Evolutionary conservation across 805 yeast species (phyloP).

Genomic region (Clavispora vitiphila): DNA sequence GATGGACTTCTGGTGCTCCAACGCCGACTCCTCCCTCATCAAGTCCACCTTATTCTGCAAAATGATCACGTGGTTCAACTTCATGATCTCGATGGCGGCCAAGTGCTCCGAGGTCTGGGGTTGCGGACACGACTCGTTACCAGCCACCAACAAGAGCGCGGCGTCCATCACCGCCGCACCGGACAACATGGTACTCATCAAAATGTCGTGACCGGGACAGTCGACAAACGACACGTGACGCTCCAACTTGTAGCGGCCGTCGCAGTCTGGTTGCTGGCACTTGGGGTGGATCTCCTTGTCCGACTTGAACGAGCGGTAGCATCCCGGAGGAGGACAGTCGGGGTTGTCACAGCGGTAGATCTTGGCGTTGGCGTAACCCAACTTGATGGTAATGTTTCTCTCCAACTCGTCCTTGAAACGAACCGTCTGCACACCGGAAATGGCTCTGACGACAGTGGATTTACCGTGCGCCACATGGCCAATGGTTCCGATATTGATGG

Average conservation of each 20-base stretch:
- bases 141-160: constrained; percentile 91
- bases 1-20: constrained; percentile 92
- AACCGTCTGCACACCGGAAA: constrained; percentile 98
- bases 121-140: constrained; percentile 99
- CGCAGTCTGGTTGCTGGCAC: constrained; percentile 82
- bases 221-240: constrained; percentile 99
- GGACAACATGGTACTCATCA: constrained; percentile 99
- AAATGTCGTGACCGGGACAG: constrained; percentile 99
- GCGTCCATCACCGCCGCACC: constrained; percentile 99
- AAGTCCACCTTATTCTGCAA: constrained; percentile 97
- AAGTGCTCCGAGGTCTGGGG: constrained; percentile 99
- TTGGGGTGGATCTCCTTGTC: constrained; percentile 94
- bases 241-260: constrained; percentile 81
- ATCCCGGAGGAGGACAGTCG: constrained; percentile 86
- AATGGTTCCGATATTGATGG: constrained; percentile 96
- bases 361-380: constrained; percentile 98
- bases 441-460: constrained; percentile 89
- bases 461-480: constrained; percentile 97
- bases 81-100: constrained; percentile 99
- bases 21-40: constrained; percentile 95
- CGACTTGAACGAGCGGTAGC: constrained; percentile 90
- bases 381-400: constrained; percentile 96
- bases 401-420: constrained; percentile 98
- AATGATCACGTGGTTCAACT: constrained; percentile 91
- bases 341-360: constrained; percentile 88